Evolutionary conservation across 2,329 filamentous ascomycete genomes (phyloP).

Genomic region (Periconia sp.): DNA sequence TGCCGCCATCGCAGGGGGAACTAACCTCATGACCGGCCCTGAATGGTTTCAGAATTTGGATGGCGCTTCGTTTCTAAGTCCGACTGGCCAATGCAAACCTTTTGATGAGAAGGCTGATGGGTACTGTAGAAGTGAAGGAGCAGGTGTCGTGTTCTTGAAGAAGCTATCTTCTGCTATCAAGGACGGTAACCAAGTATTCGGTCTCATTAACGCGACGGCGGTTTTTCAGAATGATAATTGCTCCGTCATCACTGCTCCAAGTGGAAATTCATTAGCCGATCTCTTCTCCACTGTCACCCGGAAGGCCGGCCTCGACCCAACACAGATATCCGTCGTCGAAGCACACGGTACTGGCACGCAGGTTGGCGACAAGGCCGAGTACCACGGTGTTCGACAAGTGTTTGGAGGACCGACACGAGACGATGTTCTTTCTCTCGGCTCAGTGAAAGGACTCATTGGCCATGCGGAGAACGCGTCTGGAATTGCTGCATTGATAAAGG

Average conservation of each 20-base stretch:
- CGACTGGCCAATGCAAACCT: constrained; percentile 33
- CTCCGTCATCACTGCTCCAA: constrained; percentile 28
- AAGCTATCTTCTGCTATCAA: constrained; percentile 35
- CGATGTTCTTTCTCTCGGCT: constrained; percentile 22
- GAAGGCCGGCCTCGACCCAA: constrained; percentile 38
- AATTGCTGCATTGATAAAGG: constrained; percentile 32
- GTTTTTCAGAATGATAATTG: constrained; percentile 48
- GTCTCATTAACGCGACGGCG: constrained; percentile 29
- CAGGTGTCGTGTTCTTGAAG: constrained; percentile 37
- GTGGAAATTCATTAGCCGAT: constrained; percentile 17
- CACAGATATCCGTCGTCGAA: constrained; percentile 23
- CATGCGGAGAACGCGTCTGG: constrained; percentile 40
- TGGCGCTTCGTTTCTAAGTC: constrained; percentile 25
- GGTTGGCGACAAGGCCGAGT: constrained; percentile 27
- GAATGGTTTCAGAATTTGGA: constrained; percentile 29
- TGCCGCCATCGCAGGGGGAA: constrained; percentile 25
- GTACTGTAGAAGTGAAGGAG: constrained; percentile 35
- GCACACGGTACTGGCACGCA: constrained; percentile 36
- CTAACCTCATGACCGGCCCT: constrained; percentile 33
- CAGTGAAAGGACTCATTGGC: constrained; percentile 38
- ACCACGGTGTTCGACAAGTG: constrained; percentile 11
- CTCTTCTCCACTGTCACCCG: constrained; percentile 6
- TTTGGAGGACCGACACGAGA: constrained; percentile 12
- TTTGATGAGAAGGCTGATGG: constrained; percentile 36
- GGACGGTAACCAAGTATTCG: constrained; percentile 41